phyloP scores from a whole-genome alignment of 495 filamentous ascomycete species.

The Aspergillus asperescens region DNA sequence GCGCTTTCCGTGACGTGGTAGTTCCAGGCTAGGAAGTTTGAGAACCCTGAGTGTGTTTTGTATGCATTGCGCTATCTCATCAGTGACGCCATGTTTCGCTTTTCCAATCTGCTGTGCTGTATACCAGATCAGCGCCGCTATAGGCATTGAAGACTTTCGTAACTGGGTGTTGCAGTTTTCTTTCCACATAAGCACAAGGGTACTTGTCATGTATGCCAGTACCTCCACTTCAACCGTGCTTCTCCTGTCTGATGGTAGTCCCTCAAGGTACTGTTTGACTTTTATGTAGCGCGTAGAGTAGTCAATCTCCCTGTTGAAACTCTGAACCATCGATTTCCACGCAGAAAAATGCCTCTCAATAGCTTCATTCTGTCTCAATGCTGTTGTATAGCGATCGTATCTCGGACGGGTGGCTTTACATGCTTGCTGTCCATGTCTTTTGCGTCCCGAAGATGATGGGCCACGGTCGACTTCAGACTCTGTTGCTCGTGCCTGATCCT shows the following conservation, averaged over 20 bases:
- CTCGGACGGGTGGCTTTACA: neutral
- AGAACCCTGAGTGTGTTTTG: conserved; percentile 22
- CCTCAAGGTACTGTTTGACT: conserved; percentile 38
- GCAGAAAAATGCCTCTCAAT: conserved; percentile 1
- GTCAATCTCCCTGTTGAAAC: conserved; percentile 29
- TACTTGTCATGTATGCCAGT: conserved; percentile 41
- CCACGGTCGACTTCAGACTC: too few species aligned
- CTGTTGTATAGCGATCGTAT: conserved; percentile 1
- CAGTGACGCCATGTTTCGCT: conserved; percentile 23
- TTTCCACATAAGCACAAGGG: conserved; percentile 27
- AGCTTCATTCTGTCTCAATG: neutral
- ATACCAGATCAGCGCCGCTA: conserved; percentile 20
- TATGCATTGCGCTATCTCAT: conserved; percentile 20
- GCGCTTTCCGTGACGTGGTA: conserved; percentile 1
- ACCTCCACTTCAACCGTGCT: conserved; percentile 33
- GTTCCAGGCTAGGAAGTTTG: conserved; percentile 16
- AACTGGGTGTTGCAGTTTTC: neutral
- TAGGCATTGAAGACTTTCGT: neutral
- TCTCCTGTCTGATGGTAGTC: conserved; percentile 24
- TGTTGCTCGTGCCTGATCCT: too few species aligned
- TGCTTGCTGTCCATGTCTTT: neutral
- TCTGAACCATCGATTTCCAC: conserved; percentile 3
- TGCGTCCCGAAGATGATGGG: neutral
- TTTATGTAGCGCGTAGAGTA: conserved; percentile 36
- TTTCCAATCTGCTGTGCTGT: conserved; percentile 15